A percentile compares a stretch with the other conserved stretches of the same genome.
These are phyloP conservation scores for Lasiodiplodia sp. DNA, from an alignment of 2,329 filamentous ascomycete species.

Conservation along the genomic window DNA sequence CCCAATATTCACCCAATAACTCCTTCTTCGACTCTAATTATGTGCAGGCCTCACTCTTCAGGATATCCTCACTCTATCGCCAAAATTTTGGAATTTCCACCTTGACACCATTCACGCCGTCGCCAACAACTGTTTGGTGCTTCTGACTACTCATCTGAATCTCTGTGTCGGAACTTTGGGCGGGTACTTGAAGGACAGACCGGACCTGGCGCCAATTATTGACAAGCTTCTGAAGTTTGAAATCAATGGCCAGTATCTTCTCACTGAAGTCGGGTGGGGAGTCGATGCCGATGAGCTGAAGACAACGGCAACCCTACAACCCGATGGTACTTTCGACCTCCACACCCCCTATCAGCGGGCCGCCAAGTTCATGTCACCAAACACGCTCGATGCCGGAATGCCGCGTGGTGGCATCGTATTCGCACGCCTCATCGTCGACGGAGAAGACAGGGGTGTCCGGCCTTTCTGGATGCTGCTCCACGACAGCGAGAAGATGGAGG, in stretches of 20 bases:
- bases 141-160: constrained; percentile 44
- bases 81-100: constrained; percentile 10
- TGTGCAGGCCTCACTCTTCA: background rate
- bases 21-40: background rate
- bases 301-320: constrained; percentile 46
- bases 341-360: constrained; percentile 43
- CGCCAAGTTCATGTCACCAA: constrained; percentile 44
- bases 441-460: constrained; percentile 39
- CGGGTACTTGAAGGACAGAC: constrained; percentile 7
- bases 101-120: constrained; percentile 2
- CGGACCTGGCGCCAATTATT: constrained; percentile 33
- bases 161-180: constrained; percentile 41
- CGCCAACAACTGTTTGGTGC: constrained; percentile 9
- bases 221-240: constrained; percentile 35
- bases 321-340: constrained; percentile 45
- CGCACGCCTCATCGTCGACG: constrained; percentile 41
- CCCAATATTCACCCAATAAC: background rate
- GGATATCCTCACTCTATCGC: background rate
- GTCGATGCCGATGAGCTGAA: constrained; percentile 50
- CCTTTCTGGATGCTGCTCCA: constrained; percentile 44
- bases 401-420: constrained; percentile 44
- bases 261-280: constrained; percentile 52
- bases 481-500: constrained; percentile 37
- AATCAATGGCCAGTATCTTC: constrained; percentile 45
- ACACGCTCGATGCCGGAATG: constrained; percentile 35